phyloP scores from a whole-genome alignment of 2,329 filamentous ascomycete species.

The Monosporascus sp. region DNA sequence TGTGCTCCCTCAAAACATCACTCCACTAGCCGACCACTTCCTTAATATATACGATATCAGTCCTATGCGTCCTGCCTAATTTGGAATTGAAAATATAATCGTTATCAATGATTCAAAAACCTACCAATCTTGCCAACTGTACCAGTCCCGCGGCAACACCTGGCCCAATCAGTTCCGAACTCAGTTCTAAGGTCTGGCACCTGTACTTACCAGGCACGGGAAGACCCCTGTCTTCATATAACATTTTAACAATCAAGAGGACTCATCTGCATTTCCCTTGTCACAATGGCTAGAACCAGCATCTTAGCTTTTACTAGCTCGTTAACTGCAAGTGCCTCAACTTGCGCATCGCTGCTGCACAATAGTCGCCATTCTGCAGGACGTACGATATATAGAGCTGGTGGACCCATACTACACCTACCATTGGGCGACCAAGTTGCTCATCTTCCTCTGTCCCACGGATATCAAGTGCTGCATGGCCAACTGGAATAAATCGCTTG shows the following conservation, averaged over 20 bases:
- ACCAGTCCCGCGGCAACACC: not conserved
- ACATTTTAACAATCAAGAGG: constrained; percentile 14
- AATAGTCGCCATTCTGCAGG: constrained; percentile 31
- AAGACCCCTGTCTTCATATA: constrained; percentile 23
- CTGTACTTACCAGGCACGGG: constrained; percentile 19
- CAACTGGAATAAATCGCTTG: constrained; percentile 31
- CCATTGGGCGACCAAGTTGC: constrained; percentile 24
- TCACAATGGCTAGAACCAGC: constrained; percentile 31
- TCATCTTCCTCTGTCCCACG: constrained; percentile 24
- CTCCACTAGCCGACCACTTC: not conserved
- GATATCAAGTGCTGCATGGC: constrained; percentile 34
- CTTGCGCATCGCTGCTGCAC: constrained; percentile 30
- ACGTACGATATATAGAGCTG: constrained; percentile 36
- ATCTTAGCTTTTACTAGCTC: constrained; percentile 28
- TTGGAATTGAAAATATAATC: not conserved
- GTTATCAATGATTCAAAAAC: not conserved
- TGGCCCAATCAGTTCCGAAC: not conserved
- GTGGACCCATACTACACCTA: constrained; percentile 33
- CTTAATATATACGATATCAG: not conserved
- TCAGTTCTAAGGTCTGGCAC: not conserved
- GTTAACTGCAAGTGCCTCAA: constrained; percentile 27
- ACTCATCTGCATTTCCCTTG: constrained; percentile 23
- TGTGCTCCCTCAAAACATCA: not conserved
- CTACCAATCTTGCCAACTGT: not conserved
- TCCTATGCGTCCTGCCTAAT: not conserved